A percentile compares a stretch with the other conserved stretches of the same genome.
phyloP scores from a whole-genome alignment of 331 rosid species.

The Arachis monticola region DNA sequence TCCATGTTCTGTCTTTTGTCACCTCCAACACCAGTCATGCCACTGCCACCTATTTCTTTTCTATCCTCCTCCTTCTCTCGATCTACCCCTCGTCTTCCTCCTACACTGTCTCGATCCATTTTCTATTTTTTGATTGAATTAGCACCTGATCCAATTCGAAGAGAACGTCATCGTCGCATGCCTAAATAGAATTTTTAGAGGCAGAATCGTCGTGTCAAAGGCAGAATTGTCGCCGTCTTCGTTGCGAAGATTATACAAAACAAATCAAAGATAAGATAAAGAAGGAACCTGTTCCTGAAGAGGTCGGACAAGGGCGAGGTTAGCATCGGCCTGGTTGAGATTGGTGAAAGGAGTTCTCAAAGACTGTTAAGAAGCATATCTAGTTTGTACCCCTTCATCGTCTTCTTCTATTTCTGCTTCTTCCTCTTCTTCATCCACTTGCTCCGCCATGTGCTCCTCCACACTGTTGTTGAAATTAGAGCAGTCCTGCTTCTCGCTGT shows the following conservation, averaged over 20 bases:
- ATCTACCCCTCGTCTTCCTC: no score
- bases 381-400: slow-evolving; percentile 37
- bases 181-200: no score
- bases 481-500: slow-evolving; percentile 42
- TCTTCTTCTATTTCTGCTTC: background rate
- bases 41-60: no score
- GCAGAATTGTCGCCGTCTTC: no score
- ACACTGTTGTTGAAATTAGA: slow-evolving; percentile 43
- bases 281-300: slow-evolving; percentile 85
- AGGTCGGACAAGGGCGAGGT: slow-evolving; percentile 93
- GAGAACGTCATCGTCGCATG: no score
- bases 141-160: no score
- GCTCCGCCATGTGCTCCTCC: slow-evolving; percentile 41
- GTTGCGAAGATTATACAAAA: background rate
- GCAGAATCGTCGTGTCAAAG: no score
- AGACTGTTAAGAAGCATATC: slow-evolving; percentile 62
- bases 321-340: slow-evolving; percentile 97
- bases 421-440: slow-evolving; percentile 24
- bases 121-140: no score
- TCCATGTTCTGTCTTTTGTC: no score
- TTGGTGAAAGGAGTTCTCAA: slow-evolving; percentile 83
- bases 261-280: background rate
- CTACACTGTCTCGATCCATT: no score
- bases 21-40: no score
- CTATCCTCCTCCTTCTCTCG: no score